Evolutionary conservation across 441 rosid species (phyloP), one percentile per base, ranked within the genome.

Genomic region (Gossypium gossypioides): DNA sequence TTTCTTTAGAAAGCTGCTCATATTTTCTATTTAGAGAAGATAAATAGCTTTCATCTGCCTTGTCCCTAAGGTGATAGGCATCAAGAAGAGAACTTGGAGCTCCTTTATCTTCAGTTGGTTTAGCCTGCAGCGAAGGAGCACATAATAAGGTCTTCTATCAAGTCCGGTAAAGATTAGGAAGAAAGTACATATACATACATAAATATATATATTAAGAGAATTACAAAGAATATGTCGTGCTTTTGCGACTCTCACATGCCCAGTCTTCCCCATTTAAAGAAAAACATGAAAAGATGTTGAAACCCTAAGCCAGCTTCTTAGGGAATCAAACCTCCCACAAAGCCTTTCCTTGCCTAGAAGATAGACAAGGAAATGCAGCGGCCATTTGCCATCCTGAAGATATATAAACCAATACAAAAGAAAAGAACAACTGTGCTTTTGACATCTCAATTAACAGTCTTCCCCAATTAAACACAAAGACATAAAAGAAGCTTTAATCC

Each of bases 1-100:
- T 77, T 79, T 79, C 88, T 61, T 75, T 75, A 40, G 81, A 64
- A 62, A 72, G 75, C 48, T 77, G 77, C 18, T 80, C 82, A 71
- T 80, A 37, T 15, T 54, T 34, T 75, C 42, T 46, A 22, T 69
- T 24, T 24, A 79, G 58, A 75, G 77, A 57, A 21, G 71, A 56
- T 57, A 74, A 76, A 42, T 57, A 63, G 74, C 78, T 82, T 71
- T 78, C 85, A 70, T 81, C 76, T 57, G 72, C 78, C 65, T 73
- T 77, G 64, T 82, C 92, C 77, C 72, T 82, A 71, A 93, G 85
- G 84, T 86, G 82, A 83, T 93, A 96, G 55, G 93, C 74, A 54
- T 84, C 87, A 71, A 91, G 96, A 67, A 96, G 96, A 73, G 95
- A 78, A 76, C 75, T 81, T 6, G 86, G 69, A 46, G 42, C 73